Percentiles rank a stretch among this genome's conserved stretches.
These are phyloP conservation scores for Brasilioporus rufonigricans DNA, from an alignment of 768 basidiomycete species.

Conservation along the genomic window DNA sequence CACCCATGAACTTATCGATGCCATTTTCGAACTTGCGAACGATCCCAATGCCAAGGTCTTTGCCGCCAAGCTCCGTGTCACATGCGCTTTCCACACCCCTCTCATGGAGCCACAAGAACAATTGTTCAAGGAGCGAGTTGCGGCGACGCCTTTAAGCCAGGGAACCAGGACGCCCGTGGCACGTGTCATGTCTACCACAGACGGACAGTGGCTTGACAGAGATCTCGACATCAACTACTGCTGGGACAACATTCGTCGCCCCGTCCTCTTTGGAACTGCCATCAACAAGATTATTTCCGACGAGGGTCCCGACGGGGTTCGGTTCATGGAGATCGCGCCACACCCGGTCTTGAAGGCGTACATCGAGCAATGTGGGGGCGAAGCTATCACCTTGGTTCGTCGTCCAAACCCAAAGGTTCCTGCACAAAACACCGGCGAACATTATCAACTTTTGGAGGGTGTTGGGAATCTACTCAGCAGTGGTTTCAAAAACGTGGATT, in stretches of 20 bases:
- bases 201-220: constrained; percentile 33
- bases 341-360: constrained; percentile 36
- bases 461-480: constrained; percentile 29
- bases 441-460: constrained; percentile 33
- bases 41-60: constrained; percentile 29
- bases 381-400: constrained; percentile 27
- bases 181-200: constrained; percentile 36
- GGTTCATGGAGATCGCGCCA: constrained; percentile 33
- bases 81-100: constrained; percentile 35
- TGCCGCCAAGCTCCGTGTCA: constrained; percentile 30
- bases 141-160: constrained; percentile 14
- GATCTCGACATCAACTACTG: constrained; percentile 30
- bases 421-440: constrained; percentile 33
- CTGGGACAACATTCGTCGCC: constrained; percentile 37
- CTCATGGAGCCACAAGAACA: constrained; percentile 35
- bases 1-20: constrained; percentile 30
- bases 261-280: constrained; percentile 34
- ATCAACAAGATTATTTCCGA: constrained; percentile 32
- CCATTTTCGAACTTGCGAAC: constrained; percentile 25
- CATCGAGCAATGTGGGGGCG: constrained; percentile 35
- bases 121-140: constrained; percentile 27
- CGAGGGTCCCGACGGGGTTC: constrained; percentile 26
- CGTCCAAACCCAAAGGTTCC: constrained; percentile 33
- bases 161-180: constrained; percentile 21
- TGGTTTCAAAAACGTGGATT: constrained; percentile 31